Base-by-base conservation (phyloP, 257 asterid genomes). In the Gentiana dahurica region DNA sequence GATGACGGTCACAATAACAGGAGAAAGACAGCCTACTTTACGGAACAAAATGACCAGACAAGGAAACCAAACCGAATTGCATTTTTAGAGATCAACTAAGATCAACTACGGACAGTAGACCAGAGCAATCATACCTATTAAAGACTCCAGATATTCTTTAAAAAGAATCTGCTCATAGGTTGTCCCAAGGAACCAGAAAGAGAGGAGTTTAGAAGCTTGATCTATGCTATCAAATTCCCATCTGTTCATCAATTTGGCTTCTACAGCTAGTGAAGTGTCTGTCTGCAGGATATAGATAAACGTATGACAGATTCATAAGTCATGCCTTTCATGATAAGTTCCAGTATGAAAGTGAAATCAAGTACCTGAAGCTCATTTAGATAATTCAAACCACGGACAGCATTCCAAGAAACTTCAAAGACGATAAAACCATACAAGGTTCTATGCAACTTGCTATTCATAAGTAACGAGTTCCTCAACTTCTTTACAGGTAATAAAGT, bases 311-410 rank as follows among this genome's bases (percentile, higher is more conserved):
- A 55, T 59, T 65, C 44, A 5, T 41, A 53, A 6, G 13, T 53
- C 53, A 12, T 11, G 41, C 58, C 32, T 35, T 1, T 3, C 50
- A 36, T 41, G 24, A 54, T 9, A 12, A 55, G 36, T 13, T 57
- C 54, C 43, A 50, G 54, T 24, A 24, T 24, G 63, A 35, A 57
- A 15, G 33, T 57, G 4, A 35, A 59, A 56, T 44, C 43, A 52
- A 54, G 65, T 78, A 91, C 98, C 97, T 92, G 97, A 67, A 92
- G 94, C 80, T 92, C 97, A 65, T 92, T 92, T 61, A 88, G 60
- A 74, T 88, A 88, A 75, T 87, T 85, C 53, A 92, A 79, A 52
- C 98, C 98, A 36, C 98, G 94, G 12, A 85, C 91, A 64, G 85
- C 81, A 47, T 53, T 74, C 98, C 98, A 92, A 12, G 75, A 63